Evolutionary conservation across 2,329 filamentous ascomycete genomes (phyloP).

Genomic region (Ascochyta koolunga): DNA sequence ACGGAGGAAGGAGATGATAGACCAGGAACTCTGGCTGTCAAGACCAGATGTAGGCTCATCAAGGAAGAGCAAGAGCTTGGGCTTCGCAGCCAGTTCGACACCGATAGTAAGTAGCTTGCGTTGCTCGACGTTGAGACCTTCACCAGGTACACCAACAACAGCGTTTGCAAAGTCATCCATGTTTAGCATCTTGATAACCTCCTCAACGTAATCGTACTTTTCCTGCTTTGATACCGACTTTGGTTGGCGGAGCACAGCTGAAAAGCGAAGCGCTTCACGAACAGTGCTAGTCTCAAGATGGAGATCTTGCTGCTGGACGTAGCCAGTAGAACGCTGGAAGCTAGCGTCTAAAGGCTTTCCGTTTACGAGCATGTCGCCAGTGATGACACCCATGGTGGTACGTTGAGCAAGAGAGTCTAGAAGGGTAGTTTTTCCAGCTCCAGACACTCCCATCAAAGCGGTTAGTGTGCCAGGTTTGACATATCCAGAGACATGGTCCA

Average conservation of each 20-base stretch:
- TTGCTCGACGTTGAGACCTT: constrained; percentile 71
- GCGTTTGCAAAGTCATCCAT: constrained; percentile 72
- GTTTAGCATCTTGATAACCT: constrained; percentile 69
- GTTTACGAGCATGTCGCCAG: constrained; percentile 48
- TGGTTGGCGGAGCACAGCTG: constrained; percentile 56
- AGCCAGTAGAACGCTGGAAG: constrained; percentile 49
- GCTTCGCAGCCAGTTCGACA: constrained; percentile 73
- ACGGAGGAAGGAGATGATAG: constrained; percentile 66
- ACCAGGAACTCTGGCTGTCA: constrained; percentile 63
- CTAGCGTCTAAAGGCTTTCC: constrained; percentile 42
- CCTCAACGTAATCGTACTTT: constrained; percentile 67
- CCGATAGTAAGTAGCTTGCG: constrained; percentile 74
- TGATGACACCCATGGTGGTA: constrained; percentile 47
- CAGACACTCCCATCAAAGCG: constrained; percentile 46
- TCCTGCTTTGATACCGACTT: constrained; percentile 60
- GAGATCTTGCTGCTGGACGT: constrained; percentile 50
- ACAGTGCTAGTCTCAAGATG: constrained; percentile 49
- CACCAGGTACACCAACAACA: constrained; percentile 67
- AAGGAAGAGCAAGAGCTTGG: constrained; percentile 66
- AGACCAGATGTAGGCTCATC: constrained; percentile 66
- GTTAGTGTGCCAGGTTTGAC: constrained; percentile 62
- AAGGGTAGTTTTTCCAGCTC: constrained; percentile 48
- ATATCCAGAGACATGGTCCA: constrained; percentile 62
- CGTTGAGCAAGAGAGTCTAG: constrained; percentile 46
- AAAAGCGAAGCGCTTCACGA: constrained; percentile 45